A percentile compares a stretch with the other conserved stretches of the same genome.
Conservation (phyloP, 2,329 filamentous ascomycete genomes). For the Aspergillus sp. region DNA sequence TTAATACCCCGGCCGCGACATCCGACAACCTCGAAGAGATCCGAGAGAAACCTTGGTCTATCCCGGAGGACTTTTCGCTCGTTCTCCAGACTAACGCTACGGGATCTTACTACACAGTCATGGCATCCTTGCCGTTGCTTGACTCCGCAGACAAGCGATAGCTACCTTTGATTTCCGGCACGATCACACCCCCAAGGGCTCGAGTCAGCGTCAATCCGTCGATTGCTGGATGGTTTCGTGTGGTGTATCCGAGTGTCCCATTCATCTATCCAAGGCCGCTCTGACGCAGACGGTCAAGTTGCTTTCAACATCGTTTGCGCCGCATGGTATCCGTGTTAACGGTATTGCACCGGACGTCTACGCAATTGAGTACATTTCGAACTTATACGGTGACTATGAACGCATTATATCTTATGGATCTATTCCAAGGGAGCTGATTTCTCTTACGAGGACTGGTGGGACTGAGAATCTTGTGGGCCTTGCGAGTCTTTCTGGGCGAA, state of each 20-base stretch:
- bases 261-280: slow-evolving; percentile 45
- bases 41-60: slow-evolving; percentile 33
- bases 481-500: slow-evolving; percentile 57
- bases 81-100: slow-evolving; percentile 35
- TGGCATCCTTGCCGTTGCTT: slow-evolving; percentile 37
- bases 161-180: slow-evolving; percentile 18
- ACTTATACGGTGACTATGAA: slow-evolving; percentile 39
- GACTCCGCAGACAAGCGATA: slow-evolving; percentile 38
- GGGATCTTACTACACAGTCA: slow-evolving; percentile 34
- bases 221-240: slow-evolving; percentile 40
- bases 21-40: slow-evolving; percentile 33
- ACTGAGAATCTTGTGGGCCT: slow-evolving; percentile 59
- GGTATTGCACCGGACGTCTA: slow-evolving; percentile 50
- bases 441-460: slow-evolving; percentile 54
- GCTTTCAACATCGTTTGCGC: slow-evolving; percentile 37
- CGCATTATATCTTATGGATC: slow-evolving; percentile 35
- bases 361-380: slow-evolving; percentile 54
- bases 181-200: slow-evolving; percentile 27
- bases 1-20: slow-evolving; percentile 19
- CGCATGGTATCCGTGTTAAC: slow-evolving; percentile 43
- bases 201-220: slow-evolving; percentile 45
- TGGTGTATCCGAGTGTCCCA: slow-evolving; percentile 33
- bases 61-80: slow-evolving; percentile 30
- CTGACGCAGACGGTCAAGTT: slow-evolving; percentile 45
- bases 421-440: slow-evolving; percentile 43